These are phyloP conservation scores for Ilyonectria mors-panacis DNA, from an alignment of 2,329 filamentous ascomycete species.

Conservation along the genomic window DNA sequence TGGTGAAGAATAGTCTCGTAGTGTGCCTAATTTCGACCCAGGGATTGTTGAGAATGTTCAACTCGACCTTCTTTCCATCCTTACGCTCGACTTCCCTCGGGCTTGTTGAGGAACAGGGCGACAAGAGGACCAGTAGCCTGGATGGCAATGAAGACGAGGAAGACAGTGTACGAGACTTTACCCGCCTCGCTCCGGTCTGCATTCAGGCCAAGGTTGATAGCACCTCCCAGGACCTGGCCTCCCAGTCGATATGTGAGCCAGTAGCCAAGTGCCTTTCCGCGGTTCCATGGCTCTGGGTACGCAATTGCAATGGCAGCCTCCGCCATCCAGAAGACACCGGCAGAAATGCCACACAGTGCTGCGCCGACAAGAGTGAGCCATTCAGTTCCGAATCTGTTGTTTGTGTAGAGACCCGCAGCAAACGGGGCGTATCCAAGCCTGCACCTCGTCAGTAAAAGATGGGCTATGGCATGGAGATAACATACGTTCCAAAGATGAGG, in stretches of 20 bases:
- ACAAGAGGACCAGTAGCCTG: constrained; percentile 77
- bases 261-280: constrained; percentile 75
- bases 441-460: constrained; percentile 8
- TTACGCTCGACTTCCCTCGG: constrained; percentile 74
- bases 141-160: constrained; percentile 78
- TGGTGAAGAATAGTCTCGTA: constrained; percentile 70
- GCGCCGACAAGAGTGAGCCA: constrained; percentile 80
- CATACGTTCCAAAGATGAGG: constrained; percentile 77
- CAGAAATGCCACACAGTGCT: constrained; percentile 77
- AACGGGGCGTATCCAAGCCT: constrained; percentile 79
- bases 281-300: constrained; percentile 80
- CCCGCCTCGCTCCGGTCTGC: constrained; percentile 69
- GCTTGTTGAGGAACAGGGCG: constrained; percentile 73
- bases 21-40: constrained; percentile 73
- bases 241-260: constrained; percentile 74
- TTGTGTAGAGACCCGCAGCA: constrained; percentile 79
- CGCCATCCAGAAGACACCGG: constrained; percentile 82
- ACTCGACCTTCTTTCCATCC: constrained; percentile 73
- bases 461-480: constrained; percentile 1
- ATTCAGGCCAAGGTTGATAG: constrained; percentile 80
- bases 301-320: constrained; percentile 81
- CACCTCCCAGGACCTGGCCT: constrained; percentile 80
- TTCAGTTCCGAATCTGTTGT: constrained; percentile 78
- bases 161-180: constrained; percentile 78
- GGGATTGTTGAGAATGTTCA: constrained; percentile 70